Percentiles rank a stretch among this genome's conserved stretches.
Evolutionary conservation across 257 asterid species (phyloP).

Genomic region (Echites panduratus): DNA sequence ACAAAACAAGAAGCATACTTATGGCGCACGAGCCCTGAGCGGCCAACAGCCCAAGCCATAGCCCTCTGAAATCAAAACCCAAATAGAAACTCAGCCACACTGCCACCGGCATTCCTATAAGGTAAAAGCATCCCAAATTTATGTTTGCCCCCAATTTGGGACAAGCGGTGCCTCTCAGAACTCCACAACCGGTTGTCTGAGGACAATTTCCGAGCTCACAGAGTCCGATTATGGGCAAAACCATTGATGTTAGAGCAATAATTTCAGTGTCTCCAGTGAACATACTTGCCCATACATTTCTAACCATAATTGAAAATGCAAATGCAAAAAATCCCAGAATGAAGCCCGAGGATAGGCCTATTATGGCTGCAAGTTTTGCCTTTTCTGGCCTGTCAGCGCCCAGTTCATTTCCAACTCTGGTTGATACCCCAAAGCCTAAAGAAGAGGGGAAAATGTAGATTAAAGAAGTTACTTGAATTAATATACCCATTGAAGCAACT

Average conservation of each 20-base stretch:
- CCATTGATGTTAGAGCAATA: constrained; percentile 24
- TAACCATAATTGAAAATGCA: constrained; percentile 19
- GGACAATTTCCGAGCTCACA: constrained; percentile 43
- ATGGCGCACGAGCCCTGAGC: constrained; percentile 39
- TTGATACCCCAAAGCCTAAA: constrained; percentile 35
- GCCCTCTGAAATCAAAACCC: constrained; percentile 32
- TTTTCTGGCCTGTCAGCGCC: constrained; percentile 29
- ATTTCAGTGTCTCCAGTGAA: constrained; percentile 30
- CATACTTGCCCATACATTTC: constrained; percentile 30
- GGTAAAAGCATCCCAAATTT: constrained; percentile 35
- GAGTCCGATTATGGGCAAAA: constrained; percentile 30
- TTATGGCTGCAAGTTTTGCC: constrained; percentile 31
- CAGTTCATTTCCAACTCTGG: constrained; percentile 37
- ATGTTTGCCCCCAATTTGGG: constrained; percentile 34
- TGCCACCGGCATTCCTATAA: constrained; percentile 39
- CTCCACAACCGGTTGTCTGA: constrained; percentile 35
- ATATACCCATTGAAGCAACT: constrained; percentile 35
- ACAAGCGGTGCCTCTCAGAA: constrained; percentile 37
- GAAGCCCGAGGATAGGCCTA: constrained; percentile 28
- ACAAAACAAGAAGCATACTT: constrained; percentile 29
- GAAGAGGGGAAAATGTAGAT: constrained; percentile 42
- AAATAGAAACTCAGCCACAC: constrained; percentile 23
- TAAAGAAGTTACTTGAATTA: constrained; percentile 34
- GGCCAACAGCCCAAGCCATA: constrained; percentile 37
- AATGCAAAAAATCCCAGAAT: constrained; percentile 25